A percentile compares a stretch with the other conserved stretches of the same genome.
phyloP scores from a whole-genome alignment of 1,139 yeast genomes.

The Casaregolazyma lundiana region DNA sequence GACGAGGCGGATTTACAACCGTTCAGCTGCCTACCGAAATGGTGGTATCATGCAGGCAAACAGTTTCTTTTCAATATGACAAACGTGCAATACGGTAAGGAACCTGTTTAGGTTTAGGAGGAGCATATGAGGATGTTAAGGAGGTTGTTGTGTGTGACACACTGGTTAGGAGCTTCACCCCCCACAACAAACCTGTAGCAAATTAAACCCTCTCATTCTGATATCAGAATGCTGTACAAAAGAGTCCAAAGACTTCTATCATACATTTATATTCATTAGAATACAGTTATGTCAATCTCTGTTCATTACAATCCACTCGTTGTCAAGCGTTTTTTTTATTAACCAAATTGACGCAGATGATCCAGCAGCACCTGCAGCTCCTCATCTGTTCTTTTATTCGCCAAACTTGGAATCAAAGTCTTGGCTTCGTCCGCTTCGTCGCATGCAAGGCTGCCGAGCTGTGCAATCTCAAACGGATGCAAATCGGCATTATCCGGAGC shows the following conservation, averaged over 20 bases:
- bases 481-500: conserved; percentile 61
- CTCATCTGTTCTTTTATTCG: conserved; percentile 74
- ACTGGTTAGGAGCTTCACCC: too few species aligned
- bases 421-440: conserved; percentile 98
- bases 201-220: too few species aligned
- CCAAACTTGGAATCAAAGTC: conserved; percentile 83
- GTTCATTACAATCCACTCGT: too few species aligned
- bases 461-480: conserved; percentile 96
- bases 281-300: too few species aligned
- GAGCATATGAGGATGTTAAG: background rate
- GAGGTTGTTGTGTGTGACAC: too few species aligned
- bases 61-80: conserved; percentile 30
- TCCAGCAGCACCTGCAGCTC: conserved; percentile 84
- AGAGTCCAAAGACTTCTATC: too few species aligned
- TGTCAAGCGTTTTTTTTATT: background rate
- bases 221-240: too few species aligned
- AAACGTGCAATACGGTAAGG: conserved; percentile 13
- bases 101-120: background rate
- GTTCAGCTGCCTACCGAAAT: conserved; percentile 71
- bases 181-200: too few species aligned
- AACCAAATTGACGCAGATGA: conserved; percentile 46
- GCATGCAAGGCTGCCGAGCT: conserved; percentile 76
- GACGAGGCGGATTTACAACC: conserved; percentile 53
- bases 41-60: conserved; percentile 65
- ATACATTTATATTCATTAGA: too few species aligned